Evolutionary conservation across 129 eudicot species (phyloP), one percentile per base, ranked within the genome.

Genomic region (Pittosporum tobira): DNA sequence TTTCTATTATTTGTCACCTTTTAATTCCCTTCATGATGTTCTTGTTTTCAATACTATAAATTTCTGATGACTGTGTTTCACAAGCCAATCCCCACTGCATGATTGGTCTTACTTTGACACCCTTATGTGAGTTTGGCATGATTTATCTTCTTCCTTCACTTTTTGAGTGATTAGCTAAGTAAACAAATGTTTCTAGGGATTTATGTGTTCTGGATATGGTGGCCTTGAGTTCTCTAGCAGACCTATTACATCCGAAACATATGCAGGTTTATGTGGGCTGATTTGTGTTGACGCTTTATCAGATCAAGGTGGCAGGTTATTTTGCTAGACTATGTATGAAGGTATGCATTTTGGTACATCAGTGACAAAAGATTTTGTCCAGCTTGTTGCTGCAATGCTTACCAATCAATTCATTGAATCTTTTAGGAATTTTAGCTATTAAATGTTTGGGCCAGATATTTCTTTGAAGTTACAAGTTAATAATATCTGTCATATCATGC

Each of bases 201-300:
- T 60, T 10, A 14, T 70, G 43, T 62, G 50, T 22, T 63, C 57
- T 30, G 22, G 53, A 48, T 63, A 23, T 48, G 57, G 36, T 65
- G 66, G 48, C 69, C 46, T 51, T 45, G 42, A 27, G 43, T 65
- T 18, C 44, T 21, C 55, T 65, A 65, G 62, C 42, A 71, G 67
- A 69, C 73, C 48, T 60, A 49, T 77, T 66, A 66, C 62, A 64
- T 59, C 71, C 65, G 28, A 58, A 61, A 57, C 68, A 46, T 77
- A 62, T 71, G 82, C 82, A 71, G 74, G 74, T 77, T 66, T 28
- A n/a, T 64, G 64, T 78, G 48, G 70, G 78, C 62, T 66, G 71
- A 68, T 73, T 72, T 72, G 74, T 21, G 44, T 57, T 62, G 71
- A 78, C 69, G 75, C 74, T 62, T 71, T 66, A 27, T 64, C 71